phyloP scores from a whole-genome alignment of 2,329 filamentous ascomycete species.

The Elsinoe batatas region DNA sequence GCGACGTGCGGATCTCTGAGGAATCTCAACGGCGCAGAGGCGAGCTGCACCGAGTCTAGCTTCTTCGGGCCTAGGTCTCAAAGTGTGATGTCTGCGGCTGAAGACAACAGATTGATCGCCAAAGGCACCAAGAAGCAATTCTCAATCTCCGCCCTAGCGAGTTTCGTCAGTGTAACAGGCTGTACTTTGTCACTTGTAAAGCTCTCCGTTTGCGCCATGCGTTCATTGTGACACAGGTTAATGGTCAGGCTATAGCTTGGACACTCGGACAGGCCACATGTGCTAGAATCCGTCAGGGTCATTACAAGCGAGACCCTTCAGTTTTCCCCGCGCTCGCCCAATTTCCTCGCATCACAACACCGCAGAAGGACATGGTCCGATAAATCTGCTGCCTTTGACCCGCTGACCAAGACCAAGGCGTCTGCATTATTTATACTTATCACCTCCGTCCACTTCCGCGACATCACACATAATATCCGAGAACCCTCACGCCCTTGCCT shows the following conservation, averaged over 20 bases:
- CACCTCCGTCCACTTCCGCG: not conserved
- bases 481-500: not conserved
- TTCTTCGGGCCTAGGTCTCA: not conserved
- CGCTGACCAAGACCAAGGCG: constrained; percentile 8
- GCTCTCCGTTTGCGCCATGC: not conserved
- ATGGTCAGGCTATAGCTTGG: constrained; percentile 1
- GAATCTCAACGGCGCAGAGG: not conserved
- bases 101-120: constrained; percentile 4
- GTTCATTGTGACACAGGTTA: not conserved
- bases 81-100: constrained; percentile 2
- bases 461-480: not conserved
- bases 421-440: not conserved
- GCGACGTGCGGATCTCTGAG: too few species aligned
- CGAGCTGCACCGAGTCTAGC: not conserved
- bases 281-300: not conserved
- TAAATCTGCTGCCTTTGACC: not conserved
- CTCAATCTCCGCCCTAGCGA: too few species aligned
- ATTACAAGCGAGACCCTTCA: not conserved
- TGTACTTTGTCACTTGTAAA: not conserved
- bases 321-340: constrained; percentile 7
- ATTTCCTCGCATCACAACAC: constrained; percentile 9
- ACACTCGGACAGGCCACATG: not conserved
- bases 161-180: constrained; percentile 11
- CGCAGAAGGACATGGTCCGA: not conserved
- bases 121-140: constrained; percentile 4